Base-by-base conservation (phyloP, 1,139 yeast species). In the Candida pseudocylindracea region DNA sequence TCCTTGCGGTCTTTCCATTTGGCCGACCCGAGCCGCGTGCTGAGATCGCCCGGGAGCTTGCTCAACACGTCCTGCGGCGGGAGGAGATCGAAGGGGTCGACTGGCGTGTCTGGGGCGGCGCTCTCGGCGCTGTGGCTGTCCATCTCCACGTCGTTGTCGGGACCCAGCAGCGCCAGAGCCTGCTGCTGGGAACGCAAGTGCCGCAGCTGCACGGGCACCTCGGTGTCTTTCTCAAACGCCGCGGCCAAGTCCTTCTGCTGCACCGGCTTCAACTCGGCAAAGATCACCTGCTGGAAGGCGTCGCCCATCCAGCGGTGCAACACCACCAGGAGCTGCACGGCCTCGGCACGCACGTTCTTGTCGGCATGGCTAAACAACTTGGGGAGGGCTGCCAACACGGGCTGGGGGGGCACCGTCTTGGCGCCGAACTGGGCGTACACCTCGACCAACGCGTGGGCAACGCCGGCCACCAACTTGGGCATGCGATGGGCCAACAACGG, bases 1-100 rank as follows among this genome's bases (percentile, higher is more conserved):
- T 79, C 95, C 36, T 79, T 83, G 41, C 98, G 63, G 36, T 83
- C 96, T 46, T 85, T 83, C 98, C 98, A 88, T 42, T 75, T 72
- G 1, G 72, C 40, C 1, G 85, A 72, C 2, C 60, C 48, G 26
- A 81, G 53, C 39, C 71, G 57, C 2, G 59, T 45, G 13, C 62
- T 48, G 36, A 83, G 64, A 42, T 72, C 72, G 5, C 53, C 44
- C 0, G 96, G 94, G 2, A 85, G 44, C 39, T 71, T 71, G 25
- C 65, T 51, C 31, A 76, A 49, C 1, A 85, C 72, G 28, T 72
- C 75, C 4, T 70, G 54, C 2, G 66, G 63, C 29, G 57, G 62
- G 31, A 59, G 39, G 37, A 57, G 43, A 31, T 55, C 62, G 35
- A 43, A 55, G 1, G 65, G 38, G 26, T 38, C 41, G 27, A 38